Conservation (phyloP, 1,284 basidiomycete species). For the Agroathelia rolfsii region DNA sequence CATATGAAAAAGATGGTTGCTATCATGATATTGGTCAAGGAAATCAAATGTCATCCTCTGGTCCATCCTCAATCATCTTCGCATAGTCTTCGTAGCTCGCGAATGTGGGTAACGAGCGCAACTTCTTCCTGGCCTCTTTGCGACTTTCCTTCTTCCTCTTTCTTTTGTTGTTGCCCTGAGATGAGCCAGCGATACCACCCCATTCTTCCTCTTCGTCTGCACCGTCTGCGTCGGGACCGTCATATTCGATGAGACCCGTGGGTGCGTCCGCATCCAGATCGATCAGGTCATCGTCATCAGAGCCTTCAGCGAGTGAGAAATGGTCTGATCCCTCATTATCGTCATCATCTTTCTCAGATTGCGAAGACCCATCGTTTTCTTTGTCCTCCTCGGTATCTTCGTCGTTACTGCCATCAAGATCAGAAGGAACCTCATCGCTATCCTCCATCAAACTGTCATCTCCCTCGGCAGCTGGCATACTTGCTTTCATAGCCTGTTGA, state of each 20-base stretch:
- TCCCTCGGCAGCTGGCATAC: constrained; percentile 52
- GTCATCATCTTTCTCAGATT: constrained; percentile 14
- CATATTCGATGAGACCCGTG: constrained; percentile 48
- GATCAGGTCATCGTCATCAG: constrained; percentile 59
- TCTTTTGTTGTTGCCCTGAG: constrained; percentile 20
- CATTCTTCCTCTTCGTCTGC: constrained; percentile 40
- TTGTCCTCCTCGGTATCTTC: constrained; percentile 20
- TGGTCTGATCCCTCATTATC: constrained; percentile 23
- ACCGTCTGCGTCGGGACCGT: constrained; percentile 36
- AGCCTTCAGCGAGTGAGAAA: constrained; percentile 52
- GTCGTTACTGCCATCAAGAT: constrained; percentile 27
- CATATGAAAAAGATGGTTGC: not conserved
- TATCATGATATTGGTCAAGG: not conserved
- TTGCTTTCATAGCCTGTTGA: constrained; percentile 71
- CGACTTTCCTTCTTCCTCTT: constrained; percentile 43
- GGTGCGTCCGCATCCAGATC: constrained; percentile 45
- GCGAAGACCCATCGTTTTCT: constrained; percentile 23
- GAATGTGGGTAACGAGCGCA: constrained; percentile 74
- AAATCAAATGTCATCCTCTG: constrained; percentile 57
- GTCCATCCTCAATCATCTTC: constrained; percentile 80
- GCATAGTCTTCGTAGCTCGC: constrained; percentile 95
- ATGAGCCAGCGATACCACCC: constrained; percentile 33
- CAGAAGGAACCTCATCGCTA: constrained; percentile 28
- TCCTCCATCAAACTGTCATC: constrained; percentile 36
- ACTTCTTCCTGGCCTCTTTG: constrained; percentile 75